These are phyloP conservation scores for Penicillium bialowiezense DNA, from an alignment of 495 filamentous ascomycete species.

Conservation along the genomic window DNA sequence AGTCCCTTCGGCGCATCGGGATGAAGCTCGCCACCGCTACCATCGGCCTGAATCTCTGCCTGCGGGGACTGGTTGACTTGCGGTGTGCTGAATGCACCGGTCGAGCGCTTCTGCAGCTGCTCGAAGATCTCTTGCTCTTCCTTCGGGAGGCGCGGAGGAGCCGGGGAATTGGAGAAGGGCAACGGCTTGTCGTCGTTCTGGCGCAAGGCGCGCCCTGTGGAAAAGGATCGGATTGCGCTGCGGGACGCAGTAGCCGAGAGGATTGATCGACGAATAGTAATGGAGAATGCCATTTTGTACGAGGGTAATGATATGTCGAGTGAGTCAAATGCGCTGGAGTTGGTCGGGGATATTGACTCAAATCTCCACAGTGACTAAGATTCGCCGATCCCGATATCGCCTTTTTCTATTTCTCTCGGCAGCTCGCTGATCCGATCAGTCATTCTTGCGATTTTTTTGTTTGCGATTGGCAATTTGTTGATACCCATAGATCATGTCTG, in stretches of 20 bases:
- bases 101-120: constrained; percentile 69
- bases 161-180: constrained; percentile 50
- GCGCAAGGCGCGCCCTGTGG: constrained; percentile 30
- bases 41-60: constrained; percentile 44
- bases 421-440: constrained; percentile 3
- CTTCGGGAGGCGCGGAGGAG: constrained; percentile 80
- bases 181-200: constrained; percentile 30
- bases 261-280: constrained; percentile 18
- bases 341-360: constrained; percentile 19
- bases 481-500: constrained; percentile 14
- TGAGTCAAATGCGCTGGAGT: constrained; percentile 1
- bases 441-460: constrained; percentile 3
- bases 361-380: constrained; percentile 26
- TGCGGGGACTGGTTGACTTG: constrained; percentile 31
- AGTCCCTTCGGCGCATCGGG: constrained; percentile 70
- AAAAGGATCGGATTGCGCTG: constrained; percentile 31
- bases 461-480: background rate
- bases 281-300: constrained; percentile 14
- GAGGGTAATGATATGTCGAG: background rate
- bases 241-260: constrained; percentile 15
- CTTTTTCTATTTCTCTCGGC: constrained; percentile 22
- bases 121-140: constrained; percentile 94
- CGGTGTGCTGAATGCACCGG: constrained; percentile 71
- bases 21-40: constrained; percentile 61
- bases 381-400: constrained; percentile 37